These are phyloP conservation scores for Teratosphaeria viscida DNA, from an alignment of 2,329 filamentous ascomycete genomes.

Conservation along the genomic window DNA sequence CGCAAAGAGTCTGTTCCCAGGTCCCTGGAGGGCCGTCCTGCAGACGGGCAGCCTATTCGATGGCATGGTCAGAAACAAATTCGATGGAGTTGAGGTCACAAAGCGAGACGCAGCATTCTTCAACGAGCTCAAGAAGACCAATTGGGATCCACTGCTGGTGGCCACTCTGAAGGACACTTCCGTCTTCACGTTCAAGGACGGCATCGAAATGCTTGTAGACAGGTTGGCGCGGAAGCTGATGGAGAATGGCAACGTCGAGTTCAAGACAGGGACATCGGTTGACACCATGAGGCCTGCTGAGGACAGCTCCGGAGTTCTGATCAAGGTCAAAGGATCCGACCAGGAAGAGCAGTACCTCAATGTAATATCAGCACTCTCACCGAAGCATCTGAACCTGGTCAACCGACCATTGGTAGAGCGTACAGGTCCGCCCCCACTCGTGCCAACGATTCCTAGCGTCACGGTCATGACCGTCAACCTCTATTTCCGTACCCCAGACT, in stretches of 20 bases:
- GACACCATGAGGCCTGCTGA: slow-evolving; percentile 31
- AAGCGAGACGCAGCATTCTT: slow-evolving; percentile 23
- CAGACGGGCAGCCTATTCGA: slow-evolving; percentile 30
- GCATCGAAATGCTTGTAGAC: slow-evolving; percentile 30
- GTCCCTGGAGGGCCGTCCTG: slow-evolving; percentile 39
- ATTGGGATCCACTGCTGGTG: slow-evolving; percentile 25
- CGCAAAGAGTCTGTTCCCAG: slow-evolving; percentile 51
- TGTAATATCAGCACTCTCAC: slow-evolving; percentile 54
- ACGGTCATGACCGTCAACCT: slow-evolving; percentile 90
- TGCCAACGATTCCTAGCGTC: slow-evolving; percentile 44
- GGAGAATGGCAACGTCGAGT: slow-evolving; percentile 28
- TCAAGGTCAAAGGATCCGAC: slow-evolving; percentile 19
- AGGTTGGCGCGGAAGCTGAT: slow-evolving; percentile 28
- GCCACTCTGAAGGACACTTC: slow-evolving; percentile 24
- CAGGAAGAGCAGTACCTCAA: slow-evolving; percentile 34
- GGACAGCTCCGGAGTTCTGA: slow-evolving; percentile 18
- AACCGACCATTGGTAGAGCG: slow-evolving; percentile 20
- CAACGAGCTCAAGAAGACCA: slow-evolving; percentile 22
- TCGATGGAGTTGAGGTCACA: slow-evolving; percentile 27
- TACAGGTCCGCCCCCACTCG: slow-evolving; percentile 41
- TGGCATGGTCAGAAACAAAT: slow-evolving; percentile 19
- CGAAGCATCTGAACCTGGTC: slow-evolving; percentile 21
- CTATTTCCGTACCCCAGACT: slow-evolving; percentile 57
- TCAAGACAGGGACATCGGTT: slow-evolving; percentile 35
- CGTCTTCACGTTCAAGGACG: slow-evolving; percentile 36